Conservation (phyloP, 176 grass and related monocot genomes). For the Chloris gayana region DNA sequence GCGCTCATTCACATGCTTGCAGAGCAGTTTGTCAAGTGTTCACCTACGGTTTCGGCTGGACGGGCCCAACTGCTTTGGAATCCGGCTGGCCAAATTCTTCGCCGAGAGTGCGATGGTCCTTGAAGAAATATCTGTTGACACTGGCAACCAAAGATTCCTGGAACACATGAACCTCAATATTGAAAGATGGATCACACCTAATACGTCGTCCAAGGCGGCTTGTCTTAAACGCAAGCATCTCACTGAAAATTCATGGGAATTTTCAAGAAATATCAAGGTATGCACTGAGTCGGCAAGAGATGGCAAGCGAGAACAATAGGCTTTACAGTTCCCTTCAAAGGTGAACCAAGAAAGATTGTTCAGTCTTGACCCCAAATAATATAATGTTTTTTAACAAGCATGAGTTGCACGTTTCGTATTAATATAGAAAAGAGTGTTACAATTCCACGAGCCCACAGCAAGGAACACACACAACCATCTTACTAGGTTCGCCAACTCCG, state of each 20-base stretch:
- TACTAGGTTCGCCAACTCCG: too few relatives aligned
- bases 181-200: background rate
- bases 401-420: too few relatives aligned
- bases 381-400: too few relatives aligned
- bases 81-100: slow-evolving; percentile 11
- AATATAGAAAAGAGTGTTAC: too few relatives aligned
- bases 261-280: background rate
- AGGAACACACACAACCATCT: too few relatives aligned
- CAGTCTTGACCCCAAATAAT: too few relatives aligned
- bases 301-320: too few relatives aligned
- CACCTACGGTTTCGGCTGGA: background rate
- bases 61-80: background rate
- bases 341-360: too few relatives aligned
- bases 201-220: background rate
- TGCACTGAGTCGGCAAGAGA: too few relatives aligned
- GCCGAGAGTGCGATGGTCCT: background rate
- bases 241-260: background rate
- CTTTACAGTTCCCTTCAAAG: too few relatives aligned
- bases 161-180: background rate
- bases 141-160: background rate
- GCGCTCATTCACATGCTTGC: slow-evolving; percentile 1
- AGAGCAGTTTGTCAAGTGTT: background rate
- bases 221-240: background rate
- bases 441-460: too few relatives aligned
- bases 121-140: background rate